Evolutionary conservation across 768 basidiomycete species (phyloP).

Genomic region (Suillus clintonianus): DNA sequence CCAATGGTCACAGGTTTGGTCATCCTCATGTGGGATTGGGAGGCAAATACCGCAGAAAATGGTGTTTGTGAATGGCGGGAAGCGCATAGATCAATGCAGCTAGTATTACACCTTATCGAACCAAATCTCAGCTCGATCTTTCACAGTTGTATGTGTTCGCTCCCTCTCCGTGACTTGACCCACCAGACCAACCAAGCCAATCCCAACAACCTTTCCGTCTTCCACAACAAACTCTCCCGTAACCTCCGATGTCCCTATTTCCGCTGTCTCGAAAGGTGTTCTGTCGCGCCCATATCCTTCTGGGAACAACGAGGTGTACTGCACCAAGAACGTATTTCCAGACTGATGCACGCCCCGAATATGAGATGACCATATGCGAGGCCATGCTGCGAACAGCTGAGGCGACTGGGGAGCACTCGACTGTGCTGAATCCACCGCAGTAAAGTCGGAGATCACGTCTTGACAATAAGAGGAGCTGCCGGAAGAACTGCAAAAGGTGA

Average conservation of each 20-base stretch:
- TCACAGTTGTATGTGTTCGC: slow-evolving; percentile 19
- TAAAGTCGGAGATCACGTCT: slow-evolving; percentile 29
- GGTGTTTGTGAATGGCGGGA: no score
- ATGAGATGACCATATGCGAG: slow-evolving; percentile 40
- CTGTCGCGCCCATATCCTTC: slow-evolving; percentile 39
- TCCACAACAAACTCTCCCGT: slow-evolving; percentile 25
- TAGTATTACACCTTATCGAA: slow-evolving; percentile 22
- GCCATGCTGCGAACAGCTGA: slow-evolving; percentile 34
- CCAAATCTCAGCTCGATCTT: slow-evolving; percentile 33
- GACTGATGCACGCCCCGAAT: slow-evolving; percentile 27
- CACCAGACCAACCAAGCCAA: slow-evolving; percentile 23
- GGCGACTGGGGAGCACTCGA: not conserved
- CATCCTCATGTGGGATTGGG: no score
- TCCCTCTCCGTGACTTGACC: slow-evolving; percentile 20
- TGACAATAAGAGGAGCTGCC: slow-evolving; percentile 24
- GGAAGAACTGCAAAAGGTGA: slow-evolving; percentile 37
- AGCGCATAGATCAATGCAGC: no score
- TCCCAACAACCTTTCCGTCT: slow-evolving; percentile 29
- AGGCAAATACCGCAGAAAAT: no score
- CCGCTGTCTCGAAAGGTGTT: slow-evolving; percentile 31
- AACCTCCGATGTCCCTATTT: slow-evolving; percentile 2
- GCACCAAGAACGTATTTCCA: slow-evolving; percentile 21
- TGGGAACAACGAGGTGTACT: slow-evolving; percentile 32
- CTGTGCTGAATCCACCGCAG: slow-evolving; percentile 21
- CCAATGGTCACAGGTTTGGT: no score